A percentile compares a stretch with the other conserved stretches of the same genome.
phyloP scores from a whole-genome alignment of 2,329 filamentous ascomycete species.

The Grosmannia serpens region DNA sequence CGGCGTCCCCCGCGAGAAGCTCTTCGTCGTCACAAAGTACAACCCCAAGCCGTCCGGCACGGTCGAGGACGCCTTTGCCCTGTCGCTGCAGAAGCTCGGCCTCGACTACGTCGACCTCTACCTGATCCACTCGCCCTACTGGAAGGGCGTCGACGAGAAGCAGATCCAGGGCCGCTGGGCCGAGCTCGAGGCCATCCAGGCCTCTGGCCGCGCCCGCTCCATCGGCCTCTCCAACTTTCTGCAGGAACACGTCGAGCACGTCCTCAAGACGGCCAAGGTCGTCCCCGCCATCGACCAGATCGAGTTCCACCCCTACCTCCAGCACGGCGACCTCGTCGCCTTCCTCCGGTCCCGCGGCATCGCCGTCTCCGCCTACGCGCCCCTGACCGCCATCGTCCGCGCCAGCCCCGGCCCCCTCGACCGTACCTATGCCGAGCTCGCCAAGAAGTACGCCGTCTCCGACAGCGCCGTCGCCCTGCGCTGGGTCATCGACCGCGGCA shows the following conservation, averaged over 20 bases:
- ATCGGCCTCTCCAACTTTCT: slow-evolving; percentile 74
- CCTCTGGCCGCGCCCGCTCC: slow-evolving; percentile 51
- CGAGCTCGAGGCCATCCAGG: slow-evolving; percentile 53
- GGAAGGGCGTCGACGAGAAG: slow-evolving; percentile 31
- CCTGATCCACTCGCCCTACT: slow-evolving; percentile 48
- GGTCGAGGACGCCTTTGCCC: slow-evolving; percentile 39
- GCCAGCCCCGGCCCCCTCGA: slow-evolving; percentile 43
- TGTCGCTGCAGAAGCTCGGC: slow-evolving; percentile 52
- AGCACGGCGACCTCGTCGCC: slow-evolving; percentile 47
- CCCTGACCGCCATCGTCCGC: slow-evolving; percentile 39
- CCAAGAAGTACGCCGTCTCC: slow-evolving; percentile 46
- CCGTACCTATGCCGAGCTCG: slow-evolving; percentile 34
- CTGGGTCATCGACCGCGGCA: slow-evolving; percentile 48
- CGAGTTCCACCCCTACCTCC: slow-evolving; percentile 67
- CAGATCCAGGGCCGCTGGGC: slow-evolving; percentile 49
- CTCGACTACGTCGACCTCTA: slow-evolving; percentile 65
- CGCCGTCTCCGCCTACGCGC: slow-evolving; percentile 41
- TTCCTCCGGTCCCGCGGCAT: slow-evolving; percentile 49
- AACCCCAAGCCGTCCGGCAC: slow-evolving; percentile 23
- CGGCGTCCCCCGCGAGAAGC: slow-evolving; percentile 51
- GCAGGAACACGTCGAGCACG: slow-evolving; percentile 39
- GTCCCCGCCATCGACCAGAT: slow-evolving; percentile 68
- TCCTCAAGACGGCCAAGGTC: slow-evolving; percentile 48
- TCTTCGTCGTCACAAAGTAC: slow-evolving; percentile 57
- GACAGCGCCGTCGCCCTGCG: slow-evolving; percentile 45